A percentile compares a stretch with the other conserved stretches of the same genome.
Conservation (phyloP, 2,329 filamentous ascomycete genomes). For the Plectosphaerella cucumerina region DNA sequence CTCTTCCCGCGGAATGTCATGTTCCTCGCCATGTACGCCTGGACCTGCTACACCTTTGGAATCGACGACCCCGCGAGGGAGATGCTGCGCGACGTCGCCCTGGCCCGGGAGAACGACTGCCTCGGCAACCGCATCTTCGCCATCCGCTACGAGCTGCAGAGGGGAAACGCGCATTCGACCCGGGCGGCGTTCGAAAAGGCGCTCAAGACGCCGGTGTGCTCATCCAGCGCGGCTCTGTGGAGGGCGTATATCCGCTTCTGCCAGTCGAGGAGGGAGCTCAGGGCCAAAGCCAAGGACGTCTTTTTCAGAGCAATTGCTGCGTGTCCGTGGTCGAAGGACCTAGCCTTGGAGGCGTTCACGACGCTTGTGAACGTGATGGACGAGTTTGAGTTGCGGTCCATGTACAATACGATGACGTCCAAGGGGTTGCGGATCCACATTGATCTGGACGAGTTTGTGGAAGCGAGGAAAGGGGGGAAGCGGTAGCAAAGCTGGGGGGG, state of each 20-base stretch:
- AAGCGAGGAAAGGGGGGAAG: constrained; percentile 22
- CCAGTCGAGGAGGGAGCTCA: constrained; percentile 29
- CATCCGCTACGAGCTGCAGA: constrained; percentile 44
- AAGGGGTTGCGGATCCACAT: constrained; percentile 48
- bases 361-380: constrained; percentile 40
- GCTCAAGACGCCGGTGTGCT: constrained; percentile 33
- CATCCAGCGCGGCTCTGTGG: constrained; percentile 42
- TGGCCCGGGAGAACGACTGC: constrained; percentile 33
- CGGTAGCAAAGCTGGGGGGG: too few relatives aligned
- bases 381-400: constrained; percentile 41
- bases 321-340: constrained; percentile 45
- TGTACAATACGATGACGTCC: constrained; percentile 41
- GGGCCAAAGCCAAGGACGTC: constrained; percentile 38
- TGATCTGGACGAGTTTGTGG: constrained; percentile 46
- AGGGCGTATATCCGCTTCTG: constrained; percentile 45
- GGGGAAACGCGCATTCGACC: constrained; percentile 45
- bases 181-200: constrained; percentile 50
- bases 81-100: constrained; percentile 51
- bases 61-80: constrained; percentile 74
- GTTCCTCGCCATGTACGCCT: constrained; percentile 69
- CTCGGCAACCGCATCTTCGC: constrained; percentile 43
- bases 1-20: constrained; percentile 73
- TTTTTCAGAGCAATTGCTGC: constrained; percentile 42
- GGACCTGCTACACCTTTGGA: constrained; percentile 67
- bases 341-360: constrained; percentile 48